Evolutionary conservation across 1,284 basidiomycete genomes (phyloP).

Genomic region (Apiotrichum domesticum): DNA sequence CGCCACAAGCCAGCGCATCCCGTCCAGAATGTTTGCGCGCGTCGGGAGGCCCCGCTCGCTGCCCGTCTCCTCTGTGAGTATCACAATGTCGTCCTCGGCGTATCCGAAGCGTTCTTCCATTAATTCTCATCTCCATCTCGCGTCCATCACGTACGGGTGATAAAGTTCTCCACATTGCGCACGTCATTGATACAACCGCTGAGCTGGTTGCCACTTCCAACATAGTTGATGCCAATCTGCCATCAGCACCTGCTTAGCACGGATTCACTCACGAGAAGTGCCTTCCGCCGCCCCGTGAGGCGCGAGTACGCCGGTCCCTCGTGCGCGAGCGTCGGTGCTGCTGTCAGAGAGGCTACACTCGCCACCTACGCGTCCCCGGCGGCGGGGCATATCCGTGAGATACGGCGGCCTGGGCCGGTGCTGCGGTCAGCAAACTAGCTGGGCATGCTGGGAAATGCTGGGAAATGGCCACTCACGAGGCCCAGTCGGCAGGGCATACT

Average conservation of each 20-base stretch:
- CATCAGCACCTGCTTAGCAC: background rate
- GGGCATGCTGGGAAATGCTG: too few species aligned
- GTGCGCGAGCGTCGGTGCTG: too few species aligned
- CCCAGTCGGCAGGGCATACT: too few species aligned
- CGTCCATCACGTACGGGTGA: conserved; percentile 47
- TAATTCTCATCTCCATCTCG: too few species aligned
- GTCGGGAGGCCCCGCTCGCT: conserved; percentile 66
- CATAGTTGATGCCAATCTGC: conserved; percentile 47
- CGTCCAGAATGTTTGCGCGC: conserved; percentile 69
- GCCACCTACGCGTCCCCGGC: too few species aligned
- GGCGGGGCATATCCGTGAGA: too few species aligned
- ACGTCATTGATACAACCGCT: conserved; percentile 85
- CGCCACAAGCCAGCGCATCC: conserved; percentile 81
- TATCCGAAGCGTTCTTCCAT: conserved; percentile 57
- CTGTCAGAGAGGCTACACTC: too few species aligned
- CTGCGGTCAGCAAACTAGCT: too few species aligned
- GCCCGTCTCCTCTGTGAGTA: conserved; percentile 68
- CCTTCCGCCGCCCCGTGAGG: background rate
- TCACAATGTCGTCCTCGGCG: conserved; percentile 58
- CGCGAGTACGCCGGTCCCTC: too few species aligned
- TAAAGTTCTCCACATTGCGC: conserved; percentile 66
- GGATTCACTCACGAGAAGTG: background rate
- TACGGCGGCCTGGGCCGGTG: too few species aligned
- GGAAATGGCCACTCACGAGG: too few species aligned
- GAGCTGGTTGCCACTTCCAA: conserved; percentile 28